These are phyloP conservation scores for Onygenales sp. DNA, from an alignment of 2,329 filamentous ascomycete genomes.

Conservation along the genomic window DNA sequence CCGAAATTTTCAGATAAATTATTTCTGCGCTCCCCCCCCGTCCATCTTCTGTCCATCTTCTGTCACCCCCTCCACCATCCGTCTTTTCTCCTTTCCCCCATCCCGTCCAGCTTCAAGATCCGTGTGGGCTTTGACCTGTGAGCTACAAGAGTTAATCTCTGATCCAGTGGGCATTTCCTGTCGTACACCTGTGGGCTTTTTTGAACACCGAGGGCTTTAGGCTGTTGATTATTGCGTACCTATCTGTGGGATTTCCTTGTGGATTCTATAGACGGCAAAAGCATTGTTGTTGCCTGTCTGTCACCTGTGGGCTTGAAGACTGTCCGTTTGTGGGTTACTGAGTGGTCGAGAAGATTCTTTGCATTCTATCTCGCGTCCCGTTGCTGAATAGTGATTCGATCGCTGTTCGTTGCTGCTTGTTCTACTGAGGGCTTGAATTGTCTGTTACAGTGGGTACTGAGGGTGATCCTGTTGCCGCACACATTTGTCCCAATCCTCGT, in stretches of 20 bases:
- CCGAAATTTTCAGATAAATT: conserved; percentile 2
- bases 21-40: conserved; percentile 7
- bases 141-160: conserved; percentile 24
- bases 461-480: conserved; percentile 1
- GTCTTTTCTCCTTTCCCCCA: neutral
- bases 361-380: neutral
- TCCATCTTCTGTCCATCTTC: conserved; percentile 7
- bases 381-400: neutral
- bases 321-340: conserved; percentile 9
- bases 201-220: conserved; percentile 35
- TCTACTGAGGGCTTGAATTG: conserved; percentile 5
- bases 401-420: neutral
- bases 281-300: conserved; percentile 27
- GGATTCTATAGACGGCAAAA: conserved; percentile 32
- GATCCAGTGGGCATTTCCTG: too few relatives aligned
- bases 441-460: conserved; percentile 1
- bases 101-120: conserved; percentile 10
- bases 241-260: conserved; percentile 33
- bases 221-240: conserved; percentile 22
- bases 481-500: neutral
- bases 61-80: neutral
- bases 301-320: conserved; percentile 7
- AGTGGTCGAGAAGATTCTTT: conserved; percentile 8
- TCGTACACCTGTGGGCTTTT: conserved; percentile 23
- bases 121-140: conserved; percentile 13